These are phyloP conservation scores for Quercus tomentella DNA, from an alignment of 331 rosid species.

Conservation along the genomic window DNA sequence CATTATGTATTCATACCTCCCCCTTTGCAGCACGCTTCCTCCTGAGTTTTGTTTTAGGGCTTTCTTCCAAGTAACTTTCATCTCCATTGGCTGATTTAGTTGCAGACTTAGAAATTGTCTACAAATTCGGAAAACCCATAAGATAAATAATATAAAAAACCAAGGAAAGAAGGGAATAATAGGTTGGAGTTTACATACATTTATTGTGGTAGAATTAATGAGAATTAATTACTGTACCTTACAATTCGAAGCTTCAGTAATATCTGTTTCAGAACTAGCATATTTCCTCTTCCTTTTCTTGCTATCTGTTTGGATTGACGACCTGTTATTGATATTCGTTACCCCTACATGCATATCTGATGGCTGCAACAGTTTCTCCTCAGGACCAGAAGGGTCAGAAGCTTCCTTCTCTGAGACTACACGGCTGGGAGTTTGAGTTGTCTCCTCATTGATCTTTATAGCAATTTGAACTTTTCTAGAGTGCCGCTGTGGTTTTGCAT, in stretches of 20 bases:
- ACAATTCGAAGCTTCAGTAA: constrained; percentile 30
- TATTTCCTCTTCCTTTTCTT: constrained; percentile 16
- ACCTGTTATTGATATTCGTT: constrained; percentile 22
- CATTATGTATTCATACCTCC: constrained; percentile 26
- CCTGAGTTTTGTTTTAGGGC: constrained; percentile 29
- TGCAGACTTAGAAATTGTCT: constrained; percentile 22
- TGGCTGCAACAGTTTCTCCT: constrained; percentile 15
- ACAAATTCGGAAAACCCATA: not conserved
- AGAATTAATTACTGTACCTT: constrained; percentile 40
- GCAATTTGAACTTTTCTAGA: constrained; percentile 14
- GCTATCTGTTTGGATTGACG: constrained; percentile 10
- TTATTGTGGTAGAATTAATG: not conserved
- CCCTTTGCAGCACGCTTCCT: constrained; percentile 25
- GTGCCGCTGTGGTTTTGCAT: constrained; percentile 9
- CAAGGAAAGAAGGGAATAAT: not conserved
- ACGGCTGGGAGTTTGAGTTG: constrained; percentile 20
- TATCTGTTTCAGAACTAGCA: constrained; percentile 15
- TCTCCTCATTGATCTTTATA: constrained; percentile 21
- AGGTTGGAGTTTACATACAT: not conserved
- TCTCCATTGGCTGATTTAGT: constrained; percentile 15
- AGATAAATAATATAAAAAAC: not conserved
- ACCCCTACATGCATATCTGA: constrained; percentile 21
- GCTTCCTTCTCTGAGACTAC: constrained; percentile 18
- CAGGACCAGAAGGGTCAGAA: constrained; percentile 16
- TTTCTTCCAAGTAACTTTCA: constrained; percentile 22